Evolutionary conservation across 176 grass and related monocot species (phyloP), one percentile per base, ranked within the genome.

Genomic region (Musa troglodytarum): DNA sequence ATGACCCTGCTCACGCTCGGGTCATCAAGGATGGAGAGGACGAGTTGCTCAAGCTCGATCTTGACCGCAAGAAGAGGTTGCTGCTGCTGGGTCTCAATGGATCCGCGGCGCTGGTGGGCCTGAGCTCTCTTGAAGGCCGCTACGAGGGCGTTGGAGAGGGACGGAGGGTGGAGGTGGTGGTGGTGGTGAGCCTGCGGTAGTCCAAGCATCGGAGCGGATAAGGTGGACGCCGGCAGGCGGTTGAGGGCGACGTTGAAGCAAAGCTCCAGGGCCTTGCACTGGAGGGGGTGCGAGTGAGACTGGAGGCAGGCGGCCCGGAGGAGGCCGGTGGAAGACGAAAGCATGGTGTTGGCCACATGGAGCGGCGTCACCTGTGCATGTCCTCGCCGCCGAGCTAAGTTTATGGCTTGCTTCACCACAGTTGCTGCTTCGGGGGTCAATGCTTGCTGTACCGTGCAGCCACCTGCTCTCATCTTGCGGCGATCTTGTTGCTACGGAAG

Each of bases 221-320:
- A 74, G 0, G 88, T 69, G 0, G 95, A 90, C 50, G 90, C 88
- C 1, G 90, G 90, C 21, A 94, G 85, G 13, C 95, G 90, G 78
- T 94, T 93, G 66, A 98, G 84, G 58, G 95, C 90, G 17, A 98
- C 95, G 78, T 94, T 98, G 76, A 98, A 98, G 82, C 95, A 98
- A 13, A 98, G 88, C 84, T 98, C 95, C 15, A 98, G 88, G 1
- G 95, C 95, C 82, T 92, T 93, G 86, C 88, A 98, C 86, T 91
- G 90, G 20, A 98, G 90, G 63, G 95, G 95, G 74, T 91, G 90
- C 6, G 90, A 91, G 76, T 91, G 90, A 1, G 90, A 98, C 58
- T 86, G 82, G 65, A 98, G 88, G 86, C 95, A 93, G 20, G 88
- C 90, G 21, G 74, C 56, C 11, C 90, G 90, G 3, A 98, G 86